A percentile compares a stretch with the other conserved stretches of the same genome.
phyloP scores from a whole-genome alignment of 768 basidiomycete genomes.

The Suillus americanus region DNA sequence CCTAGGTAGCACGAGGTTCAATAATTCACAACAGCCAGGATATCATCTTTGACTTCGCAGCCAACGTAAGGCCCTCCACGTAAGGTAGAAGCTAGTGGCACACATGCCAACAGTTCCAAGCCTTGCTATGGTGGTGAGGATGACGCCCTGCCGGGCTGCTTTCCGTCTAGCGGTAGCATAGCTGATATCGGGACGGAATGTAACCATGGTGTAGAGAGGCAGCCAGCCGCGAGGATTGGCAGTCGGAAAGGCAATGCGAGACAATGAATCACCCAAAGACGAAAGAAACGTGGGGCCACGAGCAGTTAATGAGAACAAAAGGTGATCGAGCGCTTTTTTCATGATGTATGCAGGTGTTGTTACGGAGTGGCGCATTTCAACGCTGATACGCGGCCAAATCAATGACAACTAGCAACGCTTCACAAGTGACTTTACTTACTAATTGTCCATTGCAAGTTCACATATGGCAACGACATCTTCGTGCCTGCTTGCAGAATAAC shows the following conservation, averaged over 20 bases:
- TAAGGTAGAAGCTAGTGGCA: constrained; percentile 40
- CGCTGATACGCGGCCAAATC: constrained; percentile 45
- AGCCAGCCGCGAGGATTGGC: constrained; percentile 76
- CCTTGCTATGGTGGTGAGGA: constrained; percentile 55
- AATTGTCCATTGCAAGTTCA: constrained; percentile 94
- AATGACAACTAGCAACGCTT: constrained; percentile 25
- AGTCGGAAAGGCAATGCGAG: constrained; percentile 58
- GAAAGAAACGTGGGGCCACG: constrained; percentile 45
- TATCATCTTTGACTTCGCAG: constrained; percentile 18
- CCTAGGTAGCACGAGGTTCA: constrained; percentile 31
- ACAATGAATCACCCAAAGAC: constrained; percentile 46
- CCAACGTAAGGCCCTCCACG: constrained; percentile 21
- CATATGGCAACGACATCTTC: constrained; percentile 89
- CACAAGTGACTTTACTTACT: constrained; percentile 57
- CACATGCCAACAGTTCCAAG: constrained; percentile 45
- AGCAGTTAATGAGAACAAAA: constrained; percentile 64
- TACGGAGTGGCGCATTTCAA: constrained; percentile 94
- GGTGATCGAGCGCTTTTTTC: constrained; percentile 75
- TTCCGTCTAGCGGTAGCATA: constrained; percentile 79
- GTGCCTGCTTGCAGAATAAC: constrained; percentile 81
- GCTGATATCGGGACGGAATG: constrained; percentile 93
- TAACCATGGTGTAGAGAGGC: constrained; percentile 96
- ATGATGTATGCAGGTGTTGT: constrained; percentile 78
- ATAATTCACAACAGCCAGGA: constrained; percentile 27
- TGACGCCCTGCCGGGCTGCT: constrained; percentile 64